These are phyloP conservation scores for Trichoderma sp. DNA, from an alignment of 2,329 filamentous ascomycete species.

Conservation along the genomic window DNA sequence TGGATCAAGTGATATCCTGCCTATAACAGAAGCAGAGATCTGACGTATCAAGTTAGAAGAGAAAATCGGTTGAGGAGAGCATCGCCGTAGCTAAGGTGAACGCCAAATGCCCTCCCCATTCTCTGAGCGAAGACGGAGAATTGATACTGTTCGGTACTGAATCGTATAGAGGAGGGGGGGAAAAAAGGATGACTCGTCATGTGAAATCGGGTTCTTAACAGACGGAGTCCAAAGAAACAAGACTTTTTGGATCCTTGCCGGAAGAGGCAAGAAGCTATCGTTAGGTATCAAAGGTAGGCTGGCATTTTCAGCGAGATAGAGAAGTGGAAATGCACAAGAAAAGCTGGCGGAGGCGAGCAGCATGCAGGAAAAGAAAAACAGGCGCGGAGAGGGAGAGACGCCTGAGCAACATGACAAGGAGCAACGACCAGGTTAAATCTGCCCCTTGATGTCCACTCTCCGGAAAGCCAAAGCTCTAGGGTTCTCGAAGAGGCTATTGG, in stretches of 20 bases:
- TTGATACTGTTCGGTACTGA: neutral
- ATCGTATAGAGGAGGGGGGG: neutral
- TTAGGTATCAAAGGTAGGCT: conserved; percentile 4
- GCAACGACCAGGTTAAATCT: conserved; percentile 61
- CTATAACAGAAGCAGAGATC: conserved; percentile 2
- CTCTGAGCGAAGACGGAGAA: neutral
- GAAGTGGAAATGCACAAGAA: neutral
- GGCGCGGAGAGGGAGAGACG: neutral
- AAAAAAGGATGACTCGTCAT: neutral
- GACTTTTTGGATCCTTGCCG: neutral
- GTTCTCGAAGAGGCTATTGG: conserved; percentile 67
- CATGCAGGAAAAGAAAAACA: neutral
- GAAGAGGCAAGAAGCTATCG: neutral
- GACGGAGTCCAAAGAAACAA: neutral
- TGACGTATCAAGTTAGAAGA: conserved; percentile 16
- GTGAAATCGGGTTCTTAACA: neutral
- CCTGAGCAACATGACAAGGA: conserved; percentile 7
- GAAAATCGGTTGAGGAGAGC: neutral
- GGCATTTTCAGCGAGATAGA: neutral
- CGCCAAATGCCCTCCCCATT: neutral
- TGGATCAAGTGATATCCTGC: conserved; percentile 11
- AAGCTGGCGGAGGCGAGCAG: neutral
- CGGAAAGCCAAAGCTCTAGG: conserved; percentile 72
- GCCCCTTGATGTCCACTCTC: conserved; percentile 94
- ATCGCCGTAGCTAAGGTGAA: neutral